A percentile compares a stretch with the other conserved stretches of the same genome.
Conservation (phyloP, 805 yeast genomes). For the Tetrapisispora arboricola region DNA sequence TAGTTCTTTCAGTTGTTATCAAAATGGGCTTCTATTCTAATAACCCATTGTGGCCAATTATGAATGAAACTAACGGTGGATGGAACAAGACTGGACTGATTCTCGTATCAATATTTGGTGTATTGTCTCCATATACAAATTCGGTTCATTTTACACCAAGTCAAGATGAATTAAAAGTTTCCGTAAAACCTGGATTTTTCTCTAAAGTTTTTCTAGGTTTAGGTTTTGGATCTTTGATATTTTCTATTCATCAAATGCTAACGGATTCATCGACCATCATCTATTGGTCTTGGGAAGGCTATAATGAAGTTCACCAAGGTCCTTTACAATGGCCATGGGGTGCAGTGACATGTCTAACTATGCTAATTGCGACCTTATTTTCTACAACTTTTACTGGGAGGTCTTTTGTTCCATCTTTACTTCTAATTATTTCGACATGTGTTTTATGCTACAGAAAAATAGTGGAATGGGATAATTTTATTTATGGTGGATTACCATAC, state of each 20-base stretch:
- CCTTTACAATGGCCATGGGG: constrained; percentile 67
- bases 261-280: constrained; percentile 80
- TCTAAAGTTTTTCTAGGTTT: constrained; percentile 28
- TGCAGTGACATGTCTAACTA: constrained; percentile 47
- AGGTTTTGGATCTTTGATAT: constrained; percentile 72
- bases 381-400: constrained; percentile 12
- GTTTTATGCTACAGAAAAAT: constrained; percentile 14
- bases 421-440: constrained; percentile 22
- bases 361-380: constrained; percentile 45
- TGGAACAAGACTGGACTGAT: constrained; percentile 56
- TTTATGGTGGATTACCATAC: constrained; percentile 62
- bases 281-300: constrained; percentile 97
- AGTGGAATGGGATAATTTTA: constrained; percentile 26
- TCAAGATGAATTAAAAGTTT: constrained; percentile 8
- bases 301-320: constrained; percentile 73
- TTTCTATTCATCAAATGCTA: constrained; percentile 60
- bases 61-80: constrained; percentile 82
- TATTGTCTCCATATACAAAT: constrained; percentile 43
- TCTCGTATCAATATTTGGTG: constrained; percentile 40
- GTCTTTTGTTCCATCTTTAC: constrained; percentile 19
- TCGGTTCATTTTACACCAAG: constrained; percentile 15
- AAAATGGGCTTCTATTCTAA: constrained; percentile 73
- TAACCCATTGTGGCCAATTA: constrained; percentile 94
- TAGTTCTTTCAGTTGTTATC: constrained; percentile 59
- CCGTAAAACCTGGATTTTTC: constrained; percentile 2